Conservation (phyloP, 768 basidiomycete species). For the Mrakia frigida region DNA sequence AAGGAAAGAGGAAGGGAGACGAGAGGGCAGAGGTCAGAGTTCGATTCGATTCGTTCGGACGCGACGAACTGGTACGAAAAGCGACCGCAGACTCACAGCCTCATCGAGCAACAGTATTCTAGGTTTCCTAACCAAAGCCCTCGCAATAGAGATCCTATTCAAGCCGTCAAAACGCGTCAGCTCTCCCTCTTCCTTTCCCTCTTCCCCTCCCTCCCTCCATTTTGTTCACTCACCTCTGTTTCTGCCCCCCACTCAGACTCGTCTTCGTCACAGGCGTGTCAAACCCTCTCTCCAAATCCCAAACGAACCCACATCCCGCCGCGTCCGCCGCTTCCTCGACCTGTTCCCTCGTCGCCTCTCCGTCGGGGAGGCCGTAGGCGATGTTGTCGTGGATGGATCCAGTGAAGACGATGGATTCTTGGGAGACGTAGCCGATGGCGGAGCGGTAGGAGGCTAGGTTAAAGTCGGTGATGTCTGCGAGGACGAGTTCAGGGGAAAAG, state of each 20-base stretch:
- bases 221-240: conserved; percentile 16
- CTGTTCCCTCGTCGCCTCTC: conserved; percentile 22
- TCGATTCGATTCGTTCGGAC: no score
- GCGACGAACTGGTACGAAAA: no score
- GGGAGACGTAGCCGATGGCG: conserved; percentile 32
- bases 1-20: no score
- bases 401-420: conserved; percentile 31
- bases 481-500: background rate
- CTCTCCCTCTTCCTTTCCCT: no score
- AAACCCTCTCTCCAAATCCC: conserved; percentile 21
- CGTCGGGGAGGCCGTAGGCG: conserved; percentile 28
- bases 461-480: conserved; percentile 1
- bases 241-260: conserved; percentile 28
- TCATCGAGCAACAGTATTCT: conserved; percentile 25
- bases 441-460: conserved; percentile 24
- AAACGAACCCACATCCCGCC: conserved; percentile 32
- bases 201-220: background rate
- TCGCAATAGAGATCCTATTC: conserved; percentile 26
- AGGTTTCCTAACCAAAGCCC: conserved; percentile 31
- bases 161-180: background rate
- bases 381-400: conserved; percentile 32
- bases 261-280: conserved; percentile 29
- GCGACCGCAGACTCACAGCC: background rate
- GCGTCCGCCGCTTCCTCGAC: conserved; percentile 26
- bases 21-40: no score